Base-by-base conservation (phyloP, 352 stramenopile species). In the Phytophthora cactorum region DNA sequence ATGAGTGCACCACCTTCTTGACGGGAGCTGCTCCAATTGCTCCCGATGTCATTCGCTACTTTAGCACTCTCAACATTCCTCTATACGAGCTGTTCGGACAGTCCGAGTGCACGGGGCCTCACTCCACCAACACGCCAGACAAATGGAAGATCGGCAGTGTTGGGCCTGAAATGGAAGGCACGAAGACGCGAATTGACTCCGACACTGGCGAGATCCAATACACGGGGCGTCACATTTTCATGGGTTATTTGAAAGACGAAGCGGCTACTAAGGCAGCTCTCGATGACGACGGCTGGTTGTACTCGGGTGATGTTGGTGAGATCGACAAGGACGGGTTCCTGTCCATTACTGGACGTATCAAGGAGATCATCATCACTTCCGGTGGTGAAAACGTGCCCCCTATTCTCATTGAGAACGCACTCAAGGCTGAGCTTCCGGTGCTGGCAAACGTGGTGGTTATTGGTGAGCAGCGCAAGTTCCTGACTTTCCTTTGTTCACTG, bases 351-450 rank as follows among this genome's bases (percentile, higher is more conserved):
- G 95, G 93, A 14, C 87, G 95, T 15, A 97, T 98, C 73, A 98
- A 98, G 72, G 93, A 98, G 73, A 79, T 98, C 28, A 98, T 98
- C 74, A 96, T 97, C 73, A 98, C 92, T 6, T 90, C 92, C 4
- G 92, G 93, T 31, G 91, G 95, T 28, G 93, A 98, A 75, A 98
- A 98, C 69, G 81, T 98, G 22, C 81, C 95, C 5, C 92, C 94
- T 5, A 89, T 95, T 34, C 65, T 91, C 32, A 93, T 97, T 27
- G 92, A 97, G 43, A 83, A 97, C 63, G 72, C 88, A 43, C 77
- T 98, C 63, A 97, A 97, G 84, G 41, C 71, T 9, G 80, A 91
- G 49, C 71, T 97, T 15, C 72, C 87, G 12, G 82, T 77, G 41
- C 71, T 98, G 11, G 82, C 88, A 27, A 97, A 97, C 67, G 79